A percentile compares a stretch with the other conserved stretches of the same genome.
phyloP scores from a whole-genome alignment of 345 rosid species.

The Eucalyptus tenuipes region DNA sequence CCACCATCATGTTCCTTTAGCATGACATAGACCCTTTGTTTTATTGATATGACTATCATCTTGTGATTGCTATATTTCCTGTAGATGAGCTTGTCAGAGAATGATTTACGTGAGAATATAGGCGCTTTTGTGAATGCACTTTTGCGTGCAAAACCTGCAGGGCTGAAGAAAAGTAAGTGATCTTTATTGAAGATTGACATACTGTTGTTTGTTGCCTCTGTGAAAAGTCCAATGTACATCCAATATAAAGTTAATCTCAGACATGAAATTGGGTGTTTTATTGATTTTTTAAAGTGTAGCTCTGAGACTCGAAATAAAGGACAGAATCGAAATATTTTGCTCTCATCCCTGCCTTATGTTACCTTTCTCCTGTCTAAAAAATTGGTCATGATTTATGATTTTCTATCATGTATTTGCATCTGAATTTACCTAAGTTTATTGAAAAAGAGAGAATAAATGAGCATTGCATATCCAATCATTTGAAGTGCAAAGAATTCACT shows the following conservation, averaged over 20 bases:
- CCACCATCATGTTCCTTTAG: not conserved
- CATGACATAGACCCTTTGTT: not conserved
- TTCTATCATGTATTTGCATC: not conserved
- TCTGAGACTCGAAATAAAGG: not conserved
- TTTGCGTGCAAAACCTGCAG: conserved; percentile 86
- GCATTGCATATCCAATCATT: not conserved
- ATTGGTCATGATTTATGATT: not conserved
- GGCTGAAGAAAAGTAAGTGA: conserved; percentile 82
- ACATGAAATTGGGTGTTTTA: not conserved
- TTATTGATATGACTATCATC: not conserved
- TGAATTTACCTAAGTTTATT: not conserved
- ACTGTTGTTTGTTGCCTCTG: not conserved
- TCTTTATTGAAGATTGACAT: not conserved
- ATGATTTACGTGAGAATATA: conserved; percentile 61
- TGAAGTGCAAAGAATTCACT: not conserved
- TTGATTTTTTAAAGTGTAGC: not conserved
- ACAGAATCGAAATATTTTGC: not conserved
- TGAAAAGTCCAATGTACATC: not conserved
- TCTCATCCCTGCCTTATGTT: not conserved
- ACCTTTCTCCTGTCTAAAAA: not conserved
- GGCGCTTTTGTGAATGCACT: conserved; percentile 94
- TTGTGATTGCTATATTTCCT: not conserved
- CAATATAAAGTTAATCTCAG: not conserved
- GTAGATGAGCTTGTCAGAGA: conserved; percentile 70
- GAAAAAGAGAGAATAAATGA: not conserved